Evolutionary conservation across 2,329 filamentous ascomycete species (phyloP).

Genomic region (Penicillium paneum): DNA sequence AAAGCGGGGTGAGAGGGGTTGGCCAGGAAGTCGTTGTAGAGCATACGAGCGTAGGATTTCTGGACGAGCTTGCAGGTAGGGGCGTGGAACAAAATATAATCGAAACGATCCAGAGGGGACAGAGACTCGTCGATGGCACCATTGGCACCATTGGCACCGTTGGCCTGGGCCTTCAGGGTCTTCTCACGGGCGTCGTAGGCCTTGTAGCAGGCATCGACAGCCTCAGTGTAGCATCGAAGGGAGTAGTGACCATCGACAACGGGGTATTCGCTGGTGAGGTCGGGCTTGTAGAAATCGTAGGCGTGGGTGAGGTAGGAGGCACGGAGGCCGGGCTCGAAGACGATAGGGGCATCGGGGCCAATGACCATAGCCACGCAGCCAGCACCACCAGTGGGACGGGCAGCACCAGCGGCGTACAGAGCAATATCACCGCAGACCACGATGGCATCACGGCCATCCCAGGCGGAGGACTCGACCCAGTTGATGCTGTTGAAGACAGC

Average conservation of each 20-base stretch:
- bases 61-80: constrained; percentile 84
- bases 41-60: constrained; percentile 77
- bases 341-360: constrained; percentile 73
- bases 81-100: constrained; percentile 78
- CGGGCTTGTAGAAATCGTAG: constrained; percentile 90
- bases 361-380: constrained; percentile 76
- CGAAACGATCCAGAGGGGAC: constrained; percentile 73
- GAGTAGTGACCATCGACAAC: constrained; percentile 83
- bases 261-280: constrained; percentile 82
- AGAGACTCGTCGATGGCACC: constrained; percentile 49
- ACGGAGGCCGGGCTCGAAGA: constrained; percentile 73
- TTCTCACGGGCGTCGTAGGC: constrained; percentile 74
- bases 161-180: constrained; percentile 50
- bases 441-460: constrained; percentile 79
- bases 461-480: constrained; percentile 82
- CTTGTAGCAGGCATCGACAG: constrained; percentile 76
- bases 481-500: constrained; percentile 79
- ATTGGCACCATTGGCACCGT: constrained; percentile 52
- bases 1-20: constrained; percentile 67
- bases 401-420: constrained; percentile 78
- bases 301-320: constrained; percentile 78
- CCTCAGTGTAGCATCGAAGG: constrained; percentile 75
- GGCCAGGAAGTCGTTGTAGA: constrained; percentile 81
- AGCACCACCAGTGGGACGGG: constrained; percentile 76
- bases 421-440: constrained; percentile 81